Percentiles rank a stretch among this genome's conserved stretches.
These are phyloP conservation scores for Stereocaulon alpinum DNA, from an alignment of 495 filamentous ascomycete species.

Conservation along the genomic window DNA sequence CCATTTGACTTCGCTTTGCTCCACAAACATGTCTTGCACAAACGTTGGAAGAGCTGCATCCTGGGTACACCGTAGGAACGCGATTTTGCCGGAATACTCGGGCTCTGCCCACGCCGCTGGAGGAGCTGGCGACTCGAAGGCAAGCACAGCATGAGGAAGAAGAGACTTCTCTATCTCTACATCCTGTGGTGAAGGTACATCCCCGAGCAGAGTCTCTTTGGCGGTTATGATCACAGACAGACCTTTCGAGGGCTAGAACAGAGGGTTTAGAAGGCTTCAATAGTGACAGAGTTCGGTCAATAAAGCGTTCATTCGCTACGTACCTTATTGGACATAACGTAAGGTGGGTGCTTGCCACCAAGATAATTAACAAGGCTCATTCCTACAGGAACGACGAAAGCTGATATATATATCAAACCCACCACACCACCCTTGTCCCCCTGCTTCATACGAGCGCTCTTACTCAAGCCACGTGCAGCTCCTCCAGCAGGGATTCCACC, in stretches of 20 bases:
- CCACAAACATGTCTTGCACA: conserved; percentile 13
- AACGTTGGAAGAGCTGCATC: conserved; percentile 13
- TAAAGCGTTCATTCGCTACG: neutral
- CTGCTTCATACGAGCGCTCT: conserved; percentile 18
- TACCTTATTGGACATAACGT: neutral
- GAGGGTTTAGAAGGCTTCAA: neutral
- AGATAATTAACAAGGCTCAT: conserved; percentile 5
- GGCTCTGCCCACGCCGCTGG: conserved; percentile 4
- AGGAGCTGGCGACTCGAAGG: conserved; percentile 8
- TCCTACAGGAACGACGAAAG: conserved; percentile 21
- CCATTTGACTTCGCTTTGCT: conserved; percentile 9
- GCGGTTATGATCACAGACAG: too few species aligned
- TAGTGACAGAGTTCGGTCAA: neutral
- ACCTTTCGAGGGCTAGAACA: too few species aligned
- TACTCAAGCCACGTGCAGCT: conserved; percentile 27
- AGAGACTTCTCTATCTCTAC: neutral
- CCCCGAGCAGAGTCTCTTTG: too few species aligned
- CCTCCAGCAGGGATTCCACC: conserved; percentile 30
- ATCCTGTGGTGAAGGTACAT: too few species aligned
- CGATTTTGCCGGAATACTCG: conserved; percentile 9
- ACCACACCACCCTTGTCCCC: conserved; percentile 24
- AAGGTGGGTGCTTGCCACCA: conserved; percentile 14
- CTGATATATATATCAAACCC: conserved; percentile 26
- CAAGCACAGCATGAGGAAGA: conserved; percentile 9
- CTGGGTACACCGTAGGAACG: conserved; percentile 6